These are phyloP conservation scores for Sclerotinia borealis DNA, from an alignment of 2,329 filamentous ascomycete genomes.

Conservation along the genomic window DNA sequence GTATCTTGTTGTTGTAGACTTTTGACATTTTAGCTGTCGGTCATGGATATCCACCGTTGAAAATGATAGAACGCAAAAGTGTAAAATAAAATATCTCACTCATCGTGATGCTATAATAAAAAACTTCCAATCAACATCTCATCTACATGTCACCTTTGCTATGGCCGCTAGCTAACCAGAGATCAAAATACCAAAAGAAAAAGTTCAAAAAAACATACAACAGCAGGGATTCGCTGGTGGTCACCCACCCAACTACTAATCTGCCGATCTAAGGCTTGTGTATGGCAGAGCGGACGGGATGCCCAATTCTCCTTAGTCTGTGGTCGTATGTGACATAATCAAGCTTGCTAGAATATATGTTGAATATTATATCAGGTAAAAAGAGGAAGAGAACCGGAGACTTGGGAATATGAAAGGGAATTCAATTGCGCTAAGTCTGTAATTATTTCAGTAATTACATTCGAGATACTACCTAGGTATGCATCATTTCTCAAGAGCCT, in stretches of 20 bases:
- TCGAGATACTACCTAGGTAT: too few species aligned
- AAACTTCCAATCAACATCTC: background rate
- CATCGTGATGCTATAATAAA: too few species aligned
- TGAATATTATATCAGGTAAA: too few species aligned
- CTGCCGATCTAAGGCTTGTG: slow-evolving; percentile 3
- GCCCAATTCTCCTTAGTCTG: slow-evolving; percentile 3
- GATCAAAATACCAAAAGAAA: background rate
- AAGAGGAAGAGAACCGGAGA: too few species aligned
- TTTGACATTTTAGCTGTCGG: too few species aligned
- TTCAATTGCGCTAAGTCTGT: too few species aligned
- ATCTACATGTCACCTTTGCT: background rate
- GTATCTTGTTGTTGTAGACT: too few species aligned
- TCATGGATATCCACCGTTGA: too few species aligned
- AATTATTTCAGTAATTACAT: too few species aligned
- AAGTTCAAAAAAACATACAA: slow-evolving; percentile 8
- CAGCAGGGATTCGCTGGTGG: slow-evolving; percentile 10
- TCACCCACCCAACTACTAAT: slow-evolving; percentile 12
- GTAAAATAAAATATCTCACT: background rate
- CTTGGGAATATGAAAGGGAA: too few species aligned
- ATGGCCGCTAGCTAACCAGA: background rate
- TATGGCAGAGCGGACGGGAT: slow-evolving; percentile 10
- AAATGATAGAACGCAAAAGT: too few species aligned
- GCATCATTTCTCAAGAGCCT: too few species aligned
- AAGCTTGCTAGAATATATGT: accelerated
- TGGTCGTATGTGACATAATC: background rate